These are phyloP conservation scores for Aureobasidium sp. DNA, from an alignment of 2,329 filamentous ascomycete genomes.

Conservation along the genomic window DNA sequence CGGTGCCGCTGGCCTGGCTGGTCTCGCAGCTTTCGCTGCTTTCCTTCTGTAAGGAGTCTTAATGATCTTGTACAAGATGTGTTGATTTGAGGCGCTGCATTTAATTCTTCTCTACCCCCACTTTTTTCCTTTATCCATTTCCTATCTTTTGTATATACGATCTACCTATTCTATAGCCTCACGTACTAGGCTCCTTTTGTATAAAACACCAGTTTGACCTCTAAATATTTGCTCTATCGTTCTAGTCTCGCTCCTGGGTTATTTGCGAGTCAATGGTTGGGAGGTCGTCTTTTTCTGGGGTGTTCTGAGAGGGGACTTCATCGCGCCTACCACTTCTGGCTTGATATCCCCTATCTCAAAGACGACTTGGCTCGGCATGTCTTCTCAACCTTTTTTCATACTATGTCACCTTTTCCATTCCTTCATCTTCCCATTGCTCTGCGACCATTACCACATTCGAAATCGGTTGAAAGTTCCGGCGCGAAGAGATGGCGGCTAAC, in stretches of 20 bases:
- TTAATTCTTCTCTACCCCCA: background rate
- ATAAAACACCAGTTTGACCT: background rate
- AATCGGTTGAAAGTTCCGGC: background rate
- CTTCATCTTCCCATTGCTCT: background rate
- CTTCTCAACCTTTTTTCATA: background rate
- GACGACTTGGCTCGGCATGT: background rate
- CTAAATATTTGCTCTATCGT: background rate
- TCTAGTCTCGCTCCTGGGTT: background rate
- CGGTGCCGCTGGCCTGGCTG: slow-evolving; percentile 4
- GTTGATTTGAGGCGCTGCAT: slow-evolving; percentile 4
- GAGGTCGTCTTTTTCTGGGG: too few species aligned
- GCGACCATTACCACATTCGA: background rate
- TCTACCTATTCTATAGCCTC: background rate
- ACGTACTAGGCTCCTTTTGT: background rate
- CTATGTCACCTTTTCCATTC: background rate
- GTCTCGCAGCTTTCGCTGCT: slow-evolving; percentile 9
- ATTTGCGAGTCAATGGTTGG: too few species aligned
- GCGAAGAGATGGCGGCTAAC: background rate
- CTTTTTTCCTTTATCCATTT: background rate
- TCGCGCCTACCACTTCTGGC: background rate
- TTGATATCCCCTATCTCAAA: background rate
- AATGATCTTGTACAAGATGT: background rate
- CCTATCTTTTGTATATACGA: slow-evolving; percentile 8
- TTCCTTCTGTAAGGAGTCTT: slow-evolving; percentile 10
- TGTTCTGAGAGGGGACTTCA: too few species aligned